Percentiles rank a stretch among this genome's conserved stretches.
These are phyloP conservation scores for Exophiala sideris DNA, from an alignment of 2,329 filamentous ascomycete genomes.

Conservation along the genomic window DNA sequence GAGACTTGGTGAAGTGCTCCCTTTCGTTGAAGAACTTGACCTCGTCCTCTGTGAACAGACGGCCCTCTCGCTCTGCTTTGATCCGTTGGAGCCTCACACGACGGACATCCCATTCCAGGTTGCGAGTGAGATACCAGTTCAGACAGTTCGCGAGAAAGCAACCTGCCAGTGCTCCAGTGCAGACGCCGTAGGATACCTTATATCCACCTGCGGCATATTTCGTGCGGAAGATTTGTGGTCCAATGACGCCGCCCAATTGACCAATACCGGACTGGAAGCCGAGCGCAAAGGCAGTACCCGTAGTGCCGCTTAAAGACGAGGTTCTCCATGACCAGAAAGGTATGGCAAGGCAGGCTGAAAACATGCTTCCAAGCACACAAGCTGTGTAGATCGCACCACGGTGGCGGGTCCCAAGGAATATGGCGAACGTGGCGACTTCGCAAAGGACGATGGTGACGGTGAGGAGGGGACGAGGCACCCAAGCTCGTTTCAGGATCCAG, in stretches of 20 bases:
- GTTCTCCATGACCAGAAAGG: constrained; percentile 1
- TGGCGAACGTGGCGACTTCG: too few species aligned
- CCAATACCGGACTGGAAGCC: background rate
- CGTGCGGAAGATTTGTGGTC: background rate
- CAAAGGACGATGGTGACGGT: background rate
- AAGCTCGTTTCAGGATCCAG: background rate
- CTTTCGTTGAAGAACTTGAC: background rate
- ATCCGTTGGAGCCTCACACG: background rate
- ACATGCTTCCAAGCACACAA: background rate
- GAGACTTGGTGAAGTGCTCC: background rate
- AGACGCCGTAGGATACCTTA: too few species aligned
- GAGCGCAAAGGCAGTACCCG: background rate
- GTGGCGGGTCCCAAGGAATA: background rate
- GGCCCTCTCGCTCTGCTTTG: background rate
- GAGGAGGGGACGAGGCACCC: background rate
- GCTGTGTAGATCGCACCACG: background rate
- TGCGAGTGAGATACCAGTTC: too few species aligned
- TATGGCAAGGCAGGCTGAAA: background rate
- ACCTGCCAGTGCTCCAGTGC: too few species aligned
- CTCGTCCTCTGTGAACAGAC: background rate
- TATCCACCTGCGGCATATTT: background rate
- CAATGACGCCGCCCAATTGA: background rate
- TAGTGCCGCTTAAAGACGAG: background rate
- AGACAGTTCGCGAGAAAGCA: too few species aligned
- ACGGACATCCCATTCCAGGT: too few species aligned